Evolutionary conservation across 164 flowering plant genomes (phyloP).

Genomic region (Euptelea pleiosperma): DNA sequence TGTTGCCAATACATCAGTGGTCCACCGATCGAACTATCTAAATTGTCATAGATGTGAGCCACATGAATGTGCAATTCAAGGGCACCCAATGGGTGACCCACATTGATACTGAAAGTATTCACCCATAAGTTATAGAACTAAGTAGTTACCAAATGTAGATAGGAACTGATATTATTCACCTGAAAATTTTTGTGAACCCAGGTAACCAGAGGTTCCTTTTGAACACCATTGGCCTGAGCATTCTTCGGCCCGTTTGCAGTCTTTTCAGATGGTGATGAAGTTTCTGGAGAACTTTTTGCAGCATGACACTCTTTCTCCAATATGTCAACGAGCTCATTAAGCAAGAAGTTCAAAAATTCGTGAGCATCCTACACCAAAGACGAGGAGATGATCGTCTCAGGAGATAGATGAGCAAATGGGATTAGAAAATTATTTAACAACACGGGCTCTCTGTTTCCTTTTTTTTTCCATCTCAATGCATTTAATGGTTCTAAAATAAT

Average conservation of each 20-base stretch:
- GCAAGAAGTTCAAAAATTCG: constrained; percentile 91
- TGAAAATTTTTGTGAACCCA: constrained; percentile 99
- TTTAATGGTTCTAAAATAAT: too few species aligned
- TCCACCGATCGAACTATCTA: too few species aligned
- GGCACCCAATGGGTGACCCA: neutral
- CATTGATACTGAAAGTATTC: neutral
- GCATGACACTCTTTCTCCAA: constrained; percentile 85
- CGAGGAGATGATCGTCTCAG: neutral
- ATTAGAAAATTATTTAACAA: too few species aligned
- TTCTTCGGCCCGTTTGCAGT: constrained; percentile 55
- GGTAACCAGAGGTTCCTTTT: constrained; percentile 80
- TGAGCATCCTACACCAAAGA: constrained; percentile 82
- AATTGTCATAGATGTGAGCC: too few species aligned
- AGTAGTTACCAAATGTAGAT: neutral
- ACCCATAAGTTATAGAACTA: neutral
- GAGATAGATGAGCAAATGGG: neutral
- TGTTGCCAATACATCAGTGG: too few species aligned
- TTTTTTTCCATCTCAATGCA: too few species aligned
- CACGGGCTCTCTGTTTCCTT: too few species aligned
- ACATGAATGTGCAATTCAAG: neutral
- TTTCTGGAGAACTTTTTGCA: constrained; percentile 53
- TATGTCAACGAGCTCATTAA: constrained; percentile 94
- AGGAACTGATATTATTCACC: constrained; percentile 37
- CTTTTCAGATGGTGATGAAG: constrained; percentile 64
- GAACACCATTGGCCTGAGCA: constrained; percentile 56